Percentiles rank a stretch among this genome's conserved stretches.
phyloP scores from a whole-genome alignment of 371 early-diverging fungal species.

The Funneliformis caledonium region DNA sequence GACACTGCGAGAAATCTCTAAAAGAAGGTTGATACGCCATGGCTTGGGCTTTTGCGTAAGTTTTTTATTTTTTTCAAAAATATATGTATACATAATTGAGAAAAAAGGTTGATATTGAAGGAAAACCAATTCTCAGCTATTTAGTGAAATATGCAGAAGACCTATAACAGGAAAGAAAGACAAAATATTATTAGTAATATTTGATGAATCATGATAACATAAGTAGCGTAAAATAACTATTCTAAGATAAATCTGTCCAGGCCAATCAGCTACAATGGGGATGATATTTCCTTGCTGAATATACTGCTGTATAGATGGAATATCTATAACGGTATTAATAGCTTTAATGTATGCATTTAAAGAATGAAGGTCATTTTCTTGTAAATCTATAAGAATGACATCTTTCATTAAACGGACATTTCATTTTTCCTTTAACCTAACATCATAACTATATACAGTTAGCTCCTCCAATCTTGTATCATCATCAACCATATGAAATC shows the following conservation, averaged over 20 bases:
- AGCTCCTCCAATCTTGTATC: not conserved
- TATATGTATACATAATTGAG: constrained; percentile 1
- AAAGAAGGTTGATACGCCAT: constrained; percentile 18
- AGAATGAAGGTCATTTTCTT: constrained; percentile 13
- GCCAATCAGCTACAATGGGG: constrained; percentile 13
- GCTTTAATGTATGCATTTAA: not conserved
- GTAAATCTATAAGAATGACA: not conserved
- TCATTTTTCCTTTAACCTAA: not conserved
- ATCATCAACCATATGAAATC: not conserved
- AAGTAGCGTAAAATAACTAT: not conserved
- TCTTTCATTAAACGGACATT: not conserved
- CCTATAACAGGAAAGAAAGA: constrained; percentile 16
- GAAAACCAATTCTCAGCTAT: constrained; percentile 10
- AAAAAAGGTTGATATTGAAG: constrained; percentile 6
- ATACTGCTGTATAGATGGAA: not conserved
- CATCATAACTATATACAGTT: not conserved
- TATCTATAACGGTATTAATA: not conserved
- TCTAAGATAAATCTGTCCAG: not conserved
- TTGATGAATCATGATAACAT: not conserved
- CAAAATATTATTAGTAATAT: not conserved
- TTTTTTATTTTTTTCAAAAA: not conserved
- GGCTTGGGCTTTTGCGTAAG: constrained; percentile 13
- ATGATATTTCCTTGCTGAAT: not conserved
- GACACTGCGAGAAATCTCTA: not conserved
- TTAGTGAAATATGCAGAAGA: constrained; percentile 8